Evolutionary conservation across 176 grass and related monocot species (phyloP), one percentile per base, ranked within the genome.

Genomic region (Lolium perenne): DNA sequence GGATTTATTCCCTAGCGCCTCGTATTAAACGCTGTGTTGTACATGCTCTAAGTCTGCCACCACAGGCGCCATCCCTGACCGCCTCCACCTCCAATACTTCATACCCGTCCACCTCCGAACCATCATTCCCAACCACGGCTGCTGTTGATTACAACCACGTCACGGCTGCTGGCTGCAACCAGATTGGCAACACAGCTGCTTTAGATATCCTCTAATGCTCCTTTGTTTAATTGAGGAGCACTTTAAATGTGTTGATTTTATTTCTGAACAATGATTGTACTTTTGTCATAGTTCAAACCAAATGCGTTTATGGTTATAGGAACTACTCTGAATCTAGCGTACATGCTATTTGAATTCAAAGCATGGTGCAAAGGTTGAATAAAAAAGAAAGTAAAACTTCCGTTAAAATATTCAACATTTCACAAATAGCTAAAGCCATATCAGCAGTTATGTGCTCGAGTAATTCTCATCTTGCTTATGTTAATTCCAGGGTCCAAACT

Each of bases 401-500:
- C 16, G 41, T 70, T 83, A 4, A 38, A 88, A 59, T 32, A 14
- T 40, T 22, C 38, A 82, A 5, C 22, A 58, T 80, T 46, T 38
- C 51, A 26, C 7, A 56, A 22, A 49, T 20, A 41, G 66, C 82
- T 49, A 58, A 80, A 46, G 14, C 40, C 20, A 76, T 29, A 48
- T 68, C 10, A 80, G 14, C 49, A 38, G 14, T 38, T 82, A 55
- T 77, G 35, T 35, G 16, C 46, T 76, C 1, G 18, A 32, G 73
- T 76, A 77, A 76, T 14, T 41, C 47, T 67, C 45, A 76, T 91
- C 3, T 75, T 49, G 12, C 65, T 40, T 79, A 22, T 60, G 46
- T 8, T 17, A 16, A 67, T 84, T 38, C 18, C 80, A 87, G 80
- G 80, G 7, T 23, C 41, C 26, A 81, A 87, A 84, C 29, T 13